phyloP scores from a whole-genome alignment of 257 asterid genomes.

The Echium plantagineum region DNA sequence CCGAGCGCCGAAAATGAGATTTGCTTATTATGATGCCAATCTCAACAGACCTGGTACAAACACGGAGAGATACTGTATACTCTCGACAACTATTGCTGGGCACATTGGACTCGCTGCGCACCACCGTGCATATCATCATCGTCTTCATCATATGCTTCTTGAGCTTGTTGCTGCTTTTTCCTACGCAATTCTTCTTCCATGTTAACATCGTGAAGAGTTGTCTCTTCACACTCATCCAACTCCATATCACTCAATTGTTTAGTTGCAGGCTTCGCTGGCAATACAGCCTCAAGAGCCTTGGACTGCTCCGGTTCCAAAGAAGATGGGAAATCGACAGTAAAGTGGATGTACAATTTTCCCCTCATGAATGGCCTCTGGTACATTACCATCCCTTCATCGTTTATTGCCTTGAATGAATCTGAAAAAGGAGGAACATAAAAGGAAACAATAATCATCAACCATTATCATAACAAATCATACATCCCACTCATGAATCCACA shows the following conservation, averaged over 20 bases:
- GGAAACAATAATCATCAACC: neutral
- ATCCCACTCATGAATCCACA: neutral
- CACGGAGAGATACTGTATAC: too few relatives aligned
- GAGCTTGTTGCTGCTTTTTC: conserved; percentile 13
- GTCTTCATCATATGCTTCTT: conserved; percentile 15
- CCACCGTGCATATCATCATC: conserved; percentile 16
- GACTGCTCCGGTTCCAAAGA: conserved; percentile 12
- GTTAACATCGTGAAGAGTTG: conserved; percentile 20
- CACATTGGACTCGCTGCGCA: conserved; percentile 16
- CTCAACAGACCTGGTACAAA: too few relatives aligned
- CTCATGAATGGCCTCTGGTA: conserved; percentile 25
- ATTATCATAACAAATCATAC: neutral
- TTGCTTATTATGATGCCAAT: too few relatives aligned
- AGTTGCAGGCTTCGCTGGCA: conserved; percentile 14
- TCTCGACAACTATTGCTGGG: conserved; percentile 11
- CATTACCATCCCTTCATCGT: conserved; percentile 25
- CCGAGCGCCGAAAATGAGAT: too few relatives aligned
- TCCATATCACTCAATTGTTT: conserved; percentile 13
- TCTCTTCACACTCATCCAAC: conserved; percentile 21
- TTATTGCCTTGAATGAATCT: conserved; percentile 21
- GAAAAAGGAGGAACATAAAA: neutral
- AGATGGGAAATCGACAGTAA: conserved; percentile 18
- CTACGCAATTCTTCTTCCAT: conserved; percentile 24
- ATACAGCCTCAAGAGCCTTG: conserved; percentile 20
- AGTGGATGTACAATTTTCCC: conserved; percentile 22